Percentiles rank a stretch among this genome's conserved stretches.
These are phyloP conservation scores for Gryganskiella cystojenkinii DNA, from an alignment of 192 early-diverging fungal species.

Conservation along the genomic window DNA sequence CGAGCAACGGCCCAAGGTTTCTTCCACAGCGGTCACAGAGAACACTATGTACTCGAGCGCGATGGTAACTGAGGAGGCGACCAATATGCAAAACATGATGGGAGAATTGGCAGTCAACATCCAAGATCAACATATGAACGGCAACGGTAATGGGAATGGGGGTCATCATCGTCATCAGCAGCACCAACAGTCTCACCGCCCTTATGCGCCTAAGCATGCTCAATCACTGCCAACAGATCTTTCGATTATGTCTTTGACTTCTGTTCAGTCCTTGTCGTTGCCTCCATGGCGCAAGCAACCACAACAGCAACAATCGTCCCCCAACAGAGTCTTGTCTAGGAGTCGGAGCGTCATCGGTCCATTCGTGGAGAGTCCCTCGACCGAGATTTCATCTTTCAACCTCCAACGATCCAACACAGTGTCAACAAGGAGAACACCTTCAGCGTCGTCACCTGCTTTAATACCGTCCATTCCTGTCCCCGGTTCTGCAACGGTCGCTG, in stretches of 20 bases:
- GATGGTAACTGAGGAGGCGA: too few relatives aligned
- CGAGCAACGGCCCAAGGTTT: neutral
- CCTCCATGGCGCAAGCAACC: constrained; percentile 31
- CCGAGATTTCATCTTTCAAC: neutral
- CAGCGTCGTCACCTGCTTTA: too few relatives aligned
- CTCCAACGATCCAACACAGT: neutral
- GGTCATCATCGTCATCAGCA: too few relatives aligned
- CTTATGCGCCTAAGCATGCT: too few relatives aligned
- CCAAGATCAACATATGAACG: too few relatives aligned
- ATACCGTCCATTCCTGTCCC: too few relatives aligned
- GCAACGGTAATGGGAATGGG: neutral
- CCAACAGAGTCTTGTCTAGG: neutral
- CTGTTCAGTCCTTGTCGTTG: constrained; percentile 19
- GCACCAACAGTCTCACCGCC: too few relatives aligned
- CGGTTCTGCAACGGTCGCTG: too few relatives aligned
- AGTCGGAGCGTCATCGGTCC: neutral
- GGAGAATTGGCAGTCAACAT: too few relatives aligned
- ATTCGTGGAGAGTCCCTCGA: neutral
- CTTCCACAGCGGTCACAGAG: neutral
- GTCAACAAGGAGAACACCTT: neutral
- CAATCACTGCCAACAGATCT: too few relatives aligned
- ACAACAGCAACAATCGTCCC: constrained; percentile 1
- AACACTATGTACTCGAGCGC: too few relatives aligned
- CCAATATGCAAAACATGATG: too few relatives aligned
- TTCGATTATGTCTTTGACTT: neutral